Conservation (phyloP, 495 filamentous ascomycete species). For the Aspergillus heteromorphus region DNA sequence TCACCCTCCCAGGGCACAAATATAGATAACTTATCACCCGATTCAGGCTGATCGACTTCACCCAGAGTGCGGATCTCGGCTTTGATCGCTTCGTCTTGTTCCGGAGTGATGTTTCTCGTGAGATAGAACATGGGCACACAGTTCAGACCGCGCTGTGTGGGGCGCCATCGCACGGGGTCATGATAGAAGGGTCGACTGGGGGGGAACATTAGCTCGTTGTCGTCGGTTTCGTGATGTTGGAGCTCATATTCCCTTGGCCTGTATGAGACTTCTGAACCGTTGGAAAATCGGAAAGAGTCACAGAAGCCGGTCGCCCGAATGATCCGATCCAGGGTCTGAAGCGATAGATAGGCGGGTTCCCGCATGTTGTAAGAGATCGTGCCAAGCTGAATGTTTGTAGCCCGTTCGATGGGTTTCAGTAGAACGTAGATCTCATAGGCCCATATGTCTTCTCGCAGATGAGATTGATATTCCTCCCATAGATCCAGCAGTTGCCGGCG, state of each 20-base stretch:
- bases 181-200: slow-evolving; percentile 12
- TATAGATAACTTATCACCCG: background rate
- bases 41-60: background rate
- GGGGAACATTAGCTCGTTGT: background rate
- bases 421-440: background rate
- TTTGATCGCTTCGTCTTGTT: slow-evolving; percentile 2
- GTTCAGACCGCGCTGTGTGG: background rate
- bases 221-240: background rate
- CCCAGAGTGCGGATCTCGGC: background rate
- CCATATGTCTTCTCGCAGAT: background rate
- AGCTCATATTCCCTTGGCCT: background rate
- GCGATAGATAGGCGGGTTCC: background rate
- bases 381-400: background rate
- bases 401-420: background rate
- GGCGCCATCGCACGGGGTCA: slow-evolving; percentile 3
- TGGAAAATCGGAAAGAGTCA: too few species aligned
- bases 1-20: slow-evolving; percentile 12
- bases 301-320: too few species aligned
- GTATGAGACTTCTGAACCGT: too few species aligned
- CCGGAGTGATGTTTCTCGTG: slow-evolving; percentile 6
- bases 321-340: background rate
- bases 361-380: background rate
- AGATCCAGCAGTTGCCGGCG: slow-evolving; percentile 6
- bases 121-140: slow-evolving; percentile 8
- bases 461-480: background rate